A percentile compares a stretch with the other conserved stretches of the same genome.
Conservation (phyloP, 257 asterid genomes). For the Eucommia ulmoides region DNA sequence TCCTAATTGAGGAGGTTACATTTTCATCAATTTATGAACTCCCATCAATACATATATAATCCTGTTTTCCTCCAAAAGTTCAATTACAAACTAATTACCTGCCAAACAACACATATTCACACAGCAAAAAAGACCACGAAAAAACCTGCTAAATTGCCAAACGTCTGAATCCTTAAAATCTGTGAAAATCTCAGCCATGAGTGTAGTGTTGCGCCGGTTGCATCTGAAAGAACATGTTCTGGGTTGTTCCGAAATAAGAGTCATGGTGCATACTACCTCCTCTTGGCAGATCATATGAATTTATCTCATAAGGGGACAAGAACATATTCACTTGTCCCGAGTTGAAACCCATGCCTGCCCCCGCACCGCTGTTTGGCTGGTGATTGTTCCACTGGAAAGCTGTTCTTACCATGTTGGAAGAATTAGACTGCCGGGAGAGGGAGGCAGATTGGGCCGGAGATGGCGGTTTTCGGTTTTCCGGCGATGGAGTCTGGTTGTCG, state of each 20-base stretch:
- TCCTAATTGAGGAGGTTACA: too few species aligned
- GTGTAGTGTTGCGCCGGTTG: neutral
- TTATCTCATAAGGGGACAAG: slow-evolving; percentile 26
- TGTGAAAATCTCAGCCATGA: neutral
- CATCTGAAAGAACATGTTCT: slow-evolving; percentile 8
- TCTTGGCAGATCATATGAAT: slow-evolving; percentile 28
- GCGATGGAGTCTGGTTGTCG: slow-evolving; percentile 40
- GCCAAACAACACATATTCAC: slow-evolving; percentile 2
- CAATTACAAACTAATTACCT: neutral
- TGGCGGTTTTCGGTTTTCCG: slow-evolving; percentile 33
- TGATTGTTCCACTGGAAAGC: slow-evolving; percentile 56
- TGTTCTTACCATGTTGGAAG: slow-evolving; percentile 25
- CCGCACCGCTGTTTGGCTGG: slow-evolving; percentile 32
- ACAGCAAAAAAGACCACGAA: neutral
- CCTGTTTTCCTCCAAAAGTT: neutral
- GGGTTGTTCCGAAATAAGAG: slow-evolving; percentile 48
- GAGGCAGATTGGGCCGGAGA: slow-evolving; percentile 30
- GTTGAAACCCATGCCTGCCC: slow-evolving; percentile 32
- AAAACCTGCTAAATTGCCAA: neutral
- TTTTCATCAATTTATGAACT: neutral
- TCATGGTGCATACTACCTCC: slow-evolving; percentile 32
- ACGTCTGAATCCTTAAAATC: neutral
- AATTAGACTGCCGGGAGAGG: slow-evolving; percentile 18
- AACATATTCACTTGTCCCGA: slow-evolving; percentile 31
- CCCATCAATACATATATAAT: too few species aligned